Conservation (phyloP, 2,329 filamentous ascomycete species). For the Botrytis porri region DNA sequence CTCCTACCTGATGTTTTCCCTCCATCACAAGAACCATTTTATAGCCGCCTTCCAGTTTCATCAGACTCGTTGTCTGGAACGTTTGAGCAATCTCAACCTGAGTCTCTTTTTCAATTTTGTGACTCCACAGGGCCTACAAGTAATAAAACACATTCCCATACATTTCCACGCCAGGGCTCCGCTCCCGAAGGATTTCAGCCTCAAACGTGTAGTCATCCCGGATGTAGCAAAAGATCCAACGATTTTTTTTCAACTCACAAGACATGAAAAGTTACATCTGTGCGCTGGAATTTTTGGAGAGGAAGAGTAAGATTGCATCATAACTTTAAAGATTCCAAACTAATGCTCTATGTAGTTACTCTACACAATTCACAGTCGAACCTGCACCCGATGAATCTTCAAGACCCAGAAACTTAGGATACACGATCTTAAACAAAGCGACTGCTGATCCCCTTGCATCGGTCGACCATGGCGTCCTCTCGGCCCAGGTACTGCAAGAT, state of each 20-base stretch:
- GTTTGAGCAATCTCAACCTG: not conserved
- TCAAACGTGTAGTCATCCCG: conserved; percentile 59
- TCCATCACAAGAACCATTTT: not conserved
- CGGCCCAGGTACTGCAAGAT: too few relatives aligned
- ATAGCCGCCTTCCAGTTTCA: not conserved
- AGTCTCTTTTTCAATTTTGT: not conserved
- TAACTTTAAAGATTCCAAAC: too few relatives aligned
- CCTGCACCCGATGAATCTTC: too few relatives aligned
- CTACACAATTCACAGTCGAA: too few relatives aligned
- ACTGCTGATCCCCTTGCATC: too few relatives aligned
- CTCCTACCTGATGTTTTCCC: not conserved
- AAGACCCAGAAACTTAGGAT: too few relatives aligned
- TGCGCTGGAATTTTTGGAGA: conserved; percentile 93
- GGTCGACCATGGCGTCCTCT: too few relatives aligned
- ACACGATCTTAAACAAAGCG: too few relatives aligned
- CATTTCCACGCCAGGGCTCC: not conserved
- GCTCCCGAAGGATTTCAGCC: not conserved
- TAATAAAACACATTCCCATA: not conserved
- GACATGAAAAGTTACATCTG: conserved; percentile 77
- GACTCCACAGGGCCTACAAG: not conserved
- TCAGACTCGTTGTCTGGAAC: not conserved
- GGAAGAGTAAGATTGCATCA: not conserved
- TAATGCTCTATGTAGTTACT: too few relatives aligned
- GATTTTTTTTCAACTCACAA: conserved; percentile 94
- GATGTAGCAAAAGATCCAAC: conserved; percentile 89